Percentiles rank a stretch among this genome's conserved stretches.
Conservation (phyloP, 441 rosid genomes). For the Mallotus repandus region DNA sequence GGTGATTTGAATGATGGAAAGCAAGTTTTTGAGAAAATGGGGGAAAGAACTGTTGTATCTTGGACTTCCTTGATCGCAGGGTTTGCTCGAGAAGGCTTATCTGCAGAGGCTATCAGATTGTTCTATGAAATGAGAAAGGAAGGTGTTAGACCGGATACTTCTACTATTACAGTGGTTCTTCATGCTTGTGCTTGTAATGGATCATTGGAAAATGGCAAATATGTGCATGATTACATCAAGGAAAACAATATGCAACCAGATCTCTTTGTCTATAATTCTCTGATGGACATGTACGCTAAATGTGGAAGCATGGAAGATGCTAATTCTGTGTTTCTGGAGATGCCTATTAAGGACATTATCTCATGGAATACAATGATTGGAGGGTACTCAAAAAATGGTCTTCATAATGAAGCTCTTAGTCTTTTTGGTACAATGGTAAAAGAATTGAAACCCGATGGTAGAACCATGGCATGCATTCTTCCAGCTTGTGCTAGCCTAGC, state of each 20-base stretch:
- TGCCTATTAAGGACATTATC: slow-evolving; percentile 56
- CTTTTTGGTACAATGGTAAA: slow-evolving; percentile 44
- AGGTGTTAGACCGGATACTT: slow-evolving; percentile 55
- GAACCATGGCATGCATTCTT: slow-evolving; percentile 63
- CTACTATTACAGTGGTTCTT: slow-evolving; percentile 51
- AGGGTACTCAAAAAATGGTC: slow-evolving; percentile 62
- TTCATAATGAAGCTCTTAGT: slow-evolving; percentile 57
- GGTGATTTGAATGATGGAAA: slow-evolving; percentile 44
- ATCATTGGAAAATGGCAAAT: slow-evolving; percentile 52
- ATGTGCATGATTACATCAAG: slow-evolving; percentile 52
- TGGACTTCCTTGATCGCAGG: slow-evolving; percentile 76
- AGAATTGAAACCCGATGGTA: slow-evolving; percentile 50
- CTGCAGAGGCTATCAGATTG: slow-evolving; percentile 49
- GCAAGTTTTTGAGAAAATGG: slow-evolving; percentile 48
- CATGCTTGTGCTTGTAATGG: slow-evolving; percentile 65
- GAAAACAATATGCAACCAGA: slow-evolving; percentile 45
- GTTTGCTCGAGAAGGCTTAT: slow-evolving; percentile 56
- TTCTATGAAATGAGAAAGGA: slow-evolving; percentile 50
- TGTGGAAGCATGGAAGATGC: slow-evolving; percentile 77
- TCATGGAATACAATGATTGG: slow-evolving; percentile 81
- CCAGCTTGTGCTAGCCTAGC: slow-evolving; percentile 82
- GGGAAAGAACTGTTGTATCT: slow-evolving; percentile 52
- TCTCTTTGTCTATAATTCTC: slow-evolving; percentile 54
- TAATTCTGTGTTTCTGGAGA: slow-evolving; percentile 41
- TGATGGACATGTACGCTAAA: slow-evolving; percentile 80